A percentile compares a stretch with the other conserved stretches of the same genome.
Evolutionary conservation across 257 asterid species (phyloP).

Genomic region (Nicotiana tabacum): DNA sequence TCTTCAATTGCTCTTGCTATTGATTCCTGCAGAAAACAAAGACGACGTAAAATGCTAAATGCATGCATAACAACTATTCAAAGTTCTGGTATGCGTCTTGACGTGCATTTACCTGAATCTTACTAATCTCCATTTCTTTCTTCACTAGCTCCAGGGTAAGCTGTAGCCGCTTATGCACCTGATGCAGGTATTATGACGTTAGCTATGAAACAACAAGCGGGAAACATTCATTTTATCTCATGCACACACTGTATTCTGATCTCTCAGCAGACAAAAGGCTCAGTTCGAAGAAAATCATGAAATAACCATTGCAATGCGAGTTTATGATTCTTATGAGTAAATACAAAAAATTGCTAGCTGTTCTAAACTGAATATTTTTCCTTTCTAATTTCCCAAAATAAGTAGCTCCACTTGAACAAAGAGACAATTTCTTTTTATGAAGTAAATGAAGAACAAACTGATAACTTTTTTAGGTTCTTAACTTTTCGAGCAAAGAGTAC

Average conservation of each 20-base stretch:
- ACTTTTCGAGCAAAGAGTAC: background rate
- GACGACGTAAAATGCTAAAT: conserved; percentile 5
- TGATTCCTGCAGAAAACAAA: conserved; percentile 60
- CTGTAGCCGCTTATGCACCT: conserved; percentile 82
- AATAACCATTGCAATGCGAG: background rate
- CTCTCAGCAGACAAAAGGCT: background rate
- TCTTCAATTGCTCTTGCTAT: conserved; percentile 99
- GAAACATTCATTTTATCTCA: background rate
- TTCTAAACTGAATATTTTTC: background rate
- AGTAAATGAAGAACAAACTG: background rate
- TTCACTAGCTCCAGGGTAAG: conserved; percentile 88
- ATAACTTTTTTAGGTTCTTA: background rate
- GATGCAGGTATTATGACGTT: background rate
- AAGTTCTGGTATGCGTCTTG: background rate
- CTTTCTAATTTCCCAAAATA: background rate
- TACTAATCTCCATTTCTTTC: conserved; percentile 99
- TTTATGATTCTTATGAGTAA: background rate
- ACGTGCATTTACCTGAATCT: conserved; percentile 63
- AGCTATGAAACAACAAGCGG: background rate
- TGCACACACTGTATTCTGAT: background rate
- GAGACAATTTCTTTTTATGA: background rate
- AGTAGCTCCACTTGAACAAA: background rate
- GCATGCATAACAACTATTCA: background rate
- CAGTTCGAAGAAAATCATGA: background rate
- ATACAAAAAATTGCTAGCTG: background rate